Evolutionary conservation across 805 yeast genomes (phyloP).

Genomic region (Metschnikowia aberdeeniae): DNA sequence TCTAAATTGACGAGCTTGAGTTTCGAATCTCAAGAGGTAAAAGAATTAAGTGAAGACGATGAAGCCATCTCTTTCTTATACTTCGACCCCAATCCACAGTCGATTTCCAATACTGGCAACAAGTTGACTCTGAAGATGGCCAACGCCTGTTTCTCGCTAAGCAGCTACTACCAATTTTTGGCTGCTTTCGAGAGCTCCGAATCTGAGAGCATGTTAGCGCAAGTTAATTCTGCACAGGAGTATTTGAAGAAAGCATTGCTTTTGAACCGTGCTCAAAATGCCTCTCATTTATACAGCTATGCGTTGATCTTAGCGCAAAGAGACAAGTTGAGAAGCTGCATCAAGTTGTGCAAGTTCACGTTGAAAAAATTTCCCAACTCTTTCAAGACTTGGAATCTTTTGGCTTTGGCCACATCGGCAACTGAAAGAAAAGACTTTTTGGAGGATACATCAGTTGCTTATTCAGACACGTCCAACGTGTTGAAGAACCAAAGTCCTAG

Average conservation of each 20-base stretch:
- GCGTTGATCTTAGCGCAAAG: constrained; percentile 46
- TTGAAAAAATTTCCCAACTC: constrained; percentile 51
- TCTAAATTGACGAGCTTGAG: constrained; percentile 22
- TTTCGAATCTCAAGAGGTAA: constrained; percentile 23
- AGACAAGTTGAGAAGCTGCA: constrained; percentile 40
- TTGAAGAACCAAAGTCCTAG: background rate
- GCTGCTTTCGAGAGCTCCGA: constrained; percentile 25
- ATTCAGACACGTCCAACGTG: background rate
- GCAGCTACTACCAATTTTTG: constrained; percentile 27
- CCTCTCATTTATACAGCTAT: constrained; percentile 34
- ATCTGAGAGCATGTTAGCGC: constrained; percentile 14
- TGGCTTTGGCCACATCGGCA: constrained; percentile 60
- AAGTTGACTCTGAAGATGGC: constrained; percentile 21
- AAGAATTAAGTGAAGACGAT: constrained; percentile 1
- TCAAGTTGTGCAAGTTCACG: constrained; percentile 45
- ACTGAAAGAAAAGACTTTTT: constrained; percentile 44
- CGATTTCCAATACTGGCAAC: constrained; percentile 15
- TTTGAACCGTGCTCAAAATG: constrained; percentile 33
- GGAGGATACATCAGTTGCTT: constrained; percentile 3
- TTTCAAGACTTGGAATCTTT: constrained; percentile 62
- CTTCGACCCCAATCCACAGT: constrained; percentile 30
- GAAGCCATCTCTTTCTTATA: constrained; percentile 33
- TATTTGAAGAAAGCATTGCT: constrained; percentile 35
- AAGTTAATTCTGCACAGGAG: constrained; percentile 2
- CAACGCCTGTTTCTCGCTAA: constrained; percentile 36